Evolutionary conservation across 2,329 filamentous ascomycete species (phyloP), one percentile per base, ranked within the genome.

Genomic region (Aspergillus spinulosporus): DNA sequence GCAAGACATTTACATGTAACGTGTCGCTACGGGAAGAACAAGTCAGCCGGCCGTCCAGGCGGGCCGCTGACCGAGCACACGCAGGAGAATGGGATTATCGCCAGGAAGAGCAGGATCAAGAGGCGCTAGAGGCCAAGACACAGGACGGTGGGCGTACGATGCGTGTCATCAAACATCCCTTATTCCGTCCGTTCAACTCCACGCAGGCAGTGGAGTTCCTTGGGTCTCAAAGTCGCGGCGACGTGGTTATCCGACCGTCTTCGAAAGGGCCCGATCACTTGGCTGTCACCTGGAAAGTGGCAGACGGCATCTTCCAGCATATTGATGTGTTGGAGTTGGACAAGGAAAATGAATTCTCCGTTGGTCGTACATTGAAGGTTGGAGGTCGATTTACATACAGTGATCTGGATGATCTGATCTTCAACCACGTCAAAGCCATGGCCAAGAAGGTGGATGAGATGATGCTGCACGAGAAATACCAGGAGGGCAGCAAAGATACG

Each of bases 381-480:
- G 89, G 87, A 36, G 89, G 90, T 65, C 93, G 92, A 72, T 92
- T 92, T 75, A 93, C 85, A 5, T 99, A 99, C 78, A 91, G 86
- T 59, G 94, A 99, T 87, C 80, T 99, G 59, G 94, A 99, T 76
- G 94, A 99, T 74, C 76, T 99, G 77, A 97, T 99, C 64, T 92
- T 96, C 70, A 89, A 94, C 68, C 94, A 99, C 71, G 90, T 99
- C 70, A 94, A 96, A 78, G 90, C 92, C 51, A 99, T 97, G 94
- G 89, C 92, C 14, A 90, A 88, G 75, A 99, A 99, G 81, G 93
- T 97, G 50, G 91, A 96, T 63, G 93, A 99, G 79, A 87, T 99
- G 80, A 94, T 91, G 82, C 85, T 88, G 63, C 88, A 97, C 73
- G 93, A 97, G 72, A 96, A 96, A 75, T 99, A 89, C 80, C 91